phyloP scores from a whole-genome alignment of 2,329 filamentous ascomycete species.

The Colletotrichum lupini region DNA sequence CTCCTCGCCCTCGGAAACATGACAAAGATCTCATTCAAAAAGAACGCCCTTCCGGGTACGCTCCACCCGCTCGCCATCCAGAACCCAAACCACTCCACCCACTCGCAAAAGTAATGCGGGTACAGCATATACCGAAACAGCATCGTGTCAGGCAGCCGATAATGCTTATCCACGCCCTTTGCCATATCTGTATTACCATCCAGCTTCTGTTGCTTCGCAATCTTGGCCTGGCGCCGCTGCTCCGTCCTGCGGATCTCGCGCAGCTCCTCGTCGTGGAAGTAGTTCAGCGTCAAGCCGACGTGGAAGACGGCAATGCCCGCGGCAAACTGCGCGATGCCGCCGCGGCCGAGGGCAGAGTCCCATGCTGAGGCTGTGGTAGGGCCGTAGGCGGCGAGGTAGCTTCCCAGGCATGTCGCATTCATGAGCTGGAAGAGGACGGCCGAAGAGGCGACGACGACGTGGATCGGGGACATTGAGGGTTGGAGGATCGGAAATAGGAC shows the following conservation, averaged over 20 bases:
- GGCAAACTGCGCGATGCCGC: slow-evolving; percentile 57
- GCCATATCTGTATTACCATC: slow-evolving; percentile 39
- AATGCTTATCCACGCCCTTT: slow-evolving; percentile 77
- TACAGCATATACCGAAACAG: slow-evolving; percentile 86
- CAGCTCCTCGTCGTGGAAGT: slow-evolving; percentile 89
- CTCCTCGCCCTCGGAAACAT: slow-evolving; percentile 90
- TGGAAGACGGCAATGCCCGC: slow-evolving; percentile 81
- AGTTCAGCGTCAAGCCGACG: slow-evolving; percentile 81
- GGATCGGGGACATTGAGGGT: slow-evolving; percentile 93
- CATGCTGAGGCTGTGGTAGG: slow-evolving; percentile 68
- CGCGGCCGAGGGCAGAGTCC: slow-evolving; percentile 51
- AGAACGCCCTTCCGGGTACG: slow-evolving; percentile 81
- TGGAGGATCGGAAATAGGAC: slow-evolving; percentile 84
- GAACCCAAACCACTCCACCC: slow-evolving; percentile 95
- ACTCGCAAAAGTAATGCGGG: slow-evolving; percentile 96
- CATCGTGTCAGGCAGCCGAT: slow-evolving; percentile 85
- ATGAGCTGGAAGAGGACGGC: slow-evolving; percentile 81
- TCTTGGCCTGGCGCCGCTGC: slow-evolving; percentile 64
- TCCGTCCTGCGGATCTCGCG: slow-evolving; percentile 85
- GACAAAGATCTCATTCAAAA: slow-evolving; percentile 87
- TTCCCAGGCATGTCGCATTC: slow-evolving; percentile 82
- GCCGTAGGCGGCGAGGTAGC: slow-evolving; percentile 86
- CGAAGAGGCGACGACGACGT: slow-evolving; percentile 71
- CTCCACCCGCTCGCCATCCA: slow-evolving; percentile 80
- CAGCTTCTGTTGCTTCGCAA: slow-evolving; percentile 54